Percentiles rank a stretch among this genome's conserved stretches.
Conservation (phyloP, 495 filamentous ascomycete species). For the Aspergillus affinis region DNA sequence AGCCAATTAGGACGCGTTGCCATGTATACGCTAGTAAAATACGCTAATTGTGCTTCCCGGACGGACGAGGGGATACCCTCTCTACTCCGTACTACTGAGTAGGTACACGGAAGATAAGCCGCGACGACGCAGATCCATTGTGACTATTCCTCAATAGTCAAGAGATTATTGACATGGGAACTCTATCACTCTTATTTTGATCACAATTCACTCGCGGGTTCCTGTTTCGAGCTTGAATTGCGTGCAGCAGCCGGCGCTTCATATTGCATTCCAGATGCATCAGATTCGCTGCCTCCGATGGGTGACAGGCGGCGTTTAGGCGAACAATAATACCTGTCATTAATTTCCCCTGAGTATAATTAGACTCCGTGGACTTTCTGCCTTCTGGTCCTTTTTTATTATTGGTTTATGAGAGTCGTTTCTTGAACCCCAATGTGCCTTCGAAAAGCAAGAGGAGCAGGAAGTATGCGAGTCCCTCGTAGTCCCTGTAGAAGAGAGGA, state of each 20-base stretch:
- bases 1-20: too few species aligned
- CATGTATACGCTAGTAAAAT: too few species aligned
- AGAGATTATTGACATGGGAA: background rate
- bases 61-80: too few species aligned
- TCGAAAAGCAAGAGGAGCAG: too few species aligned
- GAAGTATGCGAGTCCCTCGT: too few species aligned
- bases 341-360: background rate
- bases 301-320: too few species aligned
- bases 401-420: too few species aligned
- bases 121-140: background rate
- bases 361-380: background rate
- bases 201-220: background rate
- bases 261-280: background rate
- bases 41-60: too few species aligned
- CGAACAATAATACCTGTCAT: background rate
- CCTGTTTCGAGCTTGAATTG: background rate
- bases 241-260: background rate
- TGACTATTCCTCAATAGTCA: background rate
- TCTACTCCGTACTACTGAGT: too few species aligned
- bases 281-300: background rate
- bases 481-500: too few species aligned
- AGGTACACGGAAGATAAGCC: background rate
- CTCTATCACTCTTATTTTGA: background rate
- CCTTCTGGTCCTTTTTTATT: too few species aligned
- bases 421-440: too few species aligned